phyloP scores from a whole-genome alignment of 164 flowering plant genomes.

The Malania oleifera region DNA sequence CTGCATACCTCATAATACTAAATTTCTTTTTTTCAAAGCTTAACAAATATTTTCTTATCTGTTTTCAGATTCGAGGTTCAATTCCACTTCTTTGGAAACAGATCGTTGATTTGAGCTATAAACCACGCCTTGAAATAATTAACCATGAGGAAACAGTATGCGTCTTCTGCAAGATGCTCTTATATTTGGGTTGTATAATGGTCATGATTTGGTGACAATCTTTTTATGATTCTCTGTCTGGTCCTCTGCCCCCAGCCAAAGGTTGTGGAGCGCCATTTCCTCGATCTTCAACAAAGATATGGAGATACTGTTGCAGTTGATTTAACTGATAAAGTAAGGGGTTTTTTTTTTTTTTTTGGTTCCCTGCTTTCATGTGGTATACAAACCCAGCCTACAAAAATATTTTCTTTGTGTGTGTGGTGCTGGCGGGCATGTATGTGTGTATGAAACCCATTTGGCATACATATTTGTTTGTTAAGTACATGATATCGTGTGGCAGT shows the following conservation, averaged over 20 bases:
- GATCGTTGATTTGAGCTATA: conserved; percentile 98
- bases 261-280: conserved; percentile 85
- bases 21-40: neutral
- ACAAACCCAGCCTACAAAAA: neutral
- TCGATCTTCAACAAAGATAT: conserved; percentile 78
- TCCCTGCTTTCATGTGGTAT: conserved; percentile 1
- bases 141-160: conserved; percentile 74
- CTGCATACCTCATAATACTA: too few relatives aligned
- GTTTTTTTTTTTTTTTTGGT: conserved; percentile 3
- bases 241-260: conserved; percentile 44
- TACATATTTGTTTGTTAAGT: too few relatives aligned
- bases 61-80: conserved; percentile 88
- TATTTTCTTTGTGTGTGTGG: neutral
- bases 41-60: neutral
- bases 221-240: conserved; percentile 1
- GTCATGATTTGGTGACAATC: conserved; percentile 1
- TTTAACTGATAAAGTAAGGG: conserved; percentile 73
- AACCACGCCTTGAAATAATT: conserved; percentile 66
- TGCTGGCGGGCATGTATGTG: too few relatives aligned
- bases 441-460: too few relatives aligned
- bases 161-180: conserved; percentile 1
- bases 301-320: conserved; percentile 74
- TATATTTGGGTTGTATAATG: neutral
- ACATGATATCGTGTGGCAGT: neutral
- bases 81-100: conserved; percentile 99